A percentile compares a stretch with the other conserved stretches of the same genome.
Evolutionary conservation across 73 alveolate genomes (phyloP).

Genomic region (Uronychia setigera): DNA sequence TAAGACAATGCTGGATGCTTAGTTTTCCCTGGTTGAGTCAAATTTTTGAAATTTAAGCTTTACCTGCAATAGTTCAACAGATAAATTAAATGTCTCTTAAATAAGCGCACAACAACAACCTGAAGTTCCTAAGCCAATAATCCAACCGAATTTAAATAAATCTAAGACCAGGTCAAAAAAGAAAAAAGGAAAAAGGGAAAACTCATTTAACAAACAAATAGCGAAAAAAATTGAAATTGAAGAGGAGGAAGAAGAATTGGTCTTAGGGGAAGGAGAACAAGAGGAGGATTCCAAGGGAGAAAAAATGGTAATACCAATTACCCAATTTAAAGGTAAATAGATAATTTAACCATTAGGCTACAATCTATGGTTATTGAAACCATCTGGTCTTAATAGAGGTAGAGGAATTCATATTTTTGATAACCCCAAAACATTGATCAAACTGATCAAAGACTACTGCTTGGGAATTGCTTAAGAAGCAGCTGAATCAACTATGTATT

Average conservation of each 20-base stretch:
- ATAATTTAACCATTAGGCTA: conserved; percentile 30
- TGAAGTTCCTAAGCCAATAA: background rate
- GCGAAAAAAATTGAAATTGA: background rate
- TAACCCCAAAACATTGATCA: conserved; percentile 33
- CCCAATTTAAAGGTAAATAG: background rate
- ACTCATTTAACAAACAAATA: too few species aligned
- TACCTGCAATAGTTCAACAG: too few species aligned
- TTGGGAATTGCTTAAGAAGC: background rate
- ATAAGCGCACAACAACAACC: background rate
- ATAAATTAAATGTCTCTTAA: background rate
- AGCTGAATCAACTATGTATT: background rate
- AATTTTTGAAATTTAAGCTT: too few species aligned
- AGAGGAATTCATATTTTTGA: conserved; percentile 88
- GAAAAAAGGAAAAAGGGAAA: background rate
- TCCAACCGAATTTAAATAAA: too few species aligned
- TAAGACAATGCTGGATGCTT: background rate
- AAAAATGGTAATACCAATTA: background rate
- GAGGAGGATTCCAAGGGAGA: background rate
- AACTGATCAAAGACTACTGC: conserved; percentile 19
- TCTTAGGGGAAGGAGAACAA: background rate
- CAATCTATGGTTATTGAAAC: conserved; percentile 89
- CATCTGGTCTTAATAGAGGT: conserved; percentile 93
- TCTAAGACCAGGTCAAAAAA: too few species aligned
- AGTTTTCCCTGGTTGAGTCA: too few species aligned
- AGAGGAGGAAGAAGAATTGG: background rate